Conservation (phyloP, 2,329 filamentous ascomycete genomes). For the Aspergillus phoenicis region DNA sequence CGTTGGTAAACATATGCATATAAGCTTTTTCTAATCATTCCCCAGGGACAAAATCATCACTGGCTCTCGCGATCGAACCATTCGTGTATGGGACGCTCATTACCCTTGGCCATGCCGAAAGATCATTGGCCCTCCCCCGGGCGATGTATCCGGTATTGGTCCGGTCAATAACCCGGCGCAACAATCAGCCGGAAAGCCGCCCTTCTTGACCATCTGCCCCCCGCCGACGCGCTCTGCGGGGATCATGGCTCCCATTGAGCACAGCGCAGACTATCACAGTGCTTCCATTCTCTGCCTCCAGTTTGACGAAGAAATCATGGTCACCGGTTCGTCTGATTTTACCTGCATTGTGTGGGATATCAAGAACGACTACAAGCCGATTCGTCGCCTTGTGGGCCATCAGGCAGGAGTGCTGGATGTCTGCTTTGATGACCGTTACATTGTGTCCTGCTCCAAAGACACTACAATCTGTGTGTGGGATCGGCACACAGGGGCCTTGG, state of each 20-base stretch:
- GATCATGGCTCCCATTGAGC: slow-evolving; percentile 45
- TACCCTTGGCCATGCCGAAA: slow-evolving; percentile 77
- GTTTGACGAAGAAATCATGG: slow-evolving; percentile 88
- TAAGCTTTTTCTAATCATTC: slow-evolving; percentile 37
- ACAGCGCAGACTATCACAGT: slow-evolving; percentile 68
- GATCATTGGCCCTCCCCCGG: slow-evolving; percentile 77
- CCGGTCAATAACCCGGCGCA: slow-evolving; percentile 53
- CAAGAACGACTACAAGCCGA: slow-evolving; percentile 73
- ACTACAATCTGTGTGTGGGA: slow-evolving; percentile 94
- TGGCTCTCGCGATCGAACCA: slow-evolving; percentile 90
- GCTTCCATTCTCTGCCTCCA: slow-evolving; percentile 94
- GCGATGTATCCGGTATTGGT: slow-evolving; percentile 39
- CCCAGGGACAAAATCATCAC: slow-evolving; percentile 88
- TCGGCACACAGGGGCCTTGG: slow-evolving; percentile 71
- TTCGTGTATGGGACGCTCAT: slow-evolving; percentile 93
- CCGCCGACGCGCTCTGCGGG: slow-evolving; percentile 57
- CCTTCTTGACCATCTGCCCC: slow-evolving; percentile 53
- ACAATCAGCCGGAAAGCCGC: slow-evolving; percentile 43
- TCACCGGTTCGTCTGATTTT: slow-evolving; percentile 90
- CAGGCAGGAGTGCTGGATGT: slow-evolving; percentile 89
- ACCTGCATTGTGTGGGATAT: slow-evolving; percentile 92
- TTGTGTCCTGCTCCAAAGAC: slow-evolving; percentile 97
- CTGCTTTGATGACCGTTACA: slow-evolving; percentile 87
- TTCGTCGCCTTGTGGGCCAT: slow-evolving; percentile 77
- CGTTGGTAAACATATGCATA: not conserved